Conservation (phyloP, 257 asterid species). For the Salvia rosmarinus region DNA sequence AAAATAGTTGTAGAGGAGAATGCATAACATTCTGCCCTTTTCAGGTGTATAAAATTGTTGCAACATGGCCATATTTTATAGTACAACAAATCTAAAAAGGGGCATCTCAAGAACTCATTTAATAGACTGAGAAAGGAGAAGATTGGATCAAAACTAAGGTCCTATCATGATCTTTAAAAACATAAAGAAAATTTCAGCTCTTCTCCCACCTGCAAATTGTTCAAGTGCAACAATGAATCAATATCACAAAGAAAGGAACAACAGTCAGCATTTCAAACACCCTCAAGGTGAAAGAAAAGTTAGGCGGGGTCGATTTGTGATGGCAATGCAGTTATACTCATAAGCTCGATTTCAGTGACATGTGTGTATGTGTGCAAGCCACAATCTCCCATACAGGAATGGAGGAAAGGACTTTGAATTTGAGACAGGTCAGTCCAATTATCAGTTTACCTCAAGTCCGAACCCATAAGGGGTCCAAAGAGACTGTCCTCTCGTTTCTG, state of each 20-base stretch:
- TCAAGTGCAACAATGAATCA: not conserved
- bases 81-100: slow-evolving; percentile 13
- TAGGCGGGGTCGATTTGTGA: not conserved
- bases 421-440: not conserved
- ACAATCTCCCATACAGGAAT: not conserved
- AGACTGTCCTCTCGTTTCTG: slow-evolving; percentile 59
- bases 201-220: slow-evolving; percentile 21
- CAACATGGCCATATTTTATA: not conserved
- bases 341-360: not conserved
- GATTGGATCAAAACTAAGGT: not conserved
- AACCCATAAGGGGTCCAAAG: slow-evolving; percentile 71
- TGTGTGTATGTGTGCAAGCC: not conserved
- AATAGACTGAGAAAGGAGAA: slow-evolving; percentile 1
- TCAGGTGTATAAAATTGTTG: slow-evolving; percentile 5
- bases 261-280: not conserved
- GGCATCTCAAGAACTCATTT: not conserved
- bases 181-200: not conserved
- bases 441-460: slow-evolving; percentile 65
- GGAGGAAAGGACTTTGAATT: not conserved
- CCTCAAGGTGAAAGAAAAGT: not conserved
- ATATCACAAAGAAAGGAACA: not conserved
- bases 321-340: not conserved
- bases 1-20: slow-evolving; percentile 3
- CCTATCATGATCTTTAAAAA: slow-evolving; percentile 16
- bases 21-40: not conserved